Evolutionary conservation across 352 stramenopile species (phyloP), one percentile per base, ranked within the genome.

Genomic region (Blastocystis sp.): DNA sequence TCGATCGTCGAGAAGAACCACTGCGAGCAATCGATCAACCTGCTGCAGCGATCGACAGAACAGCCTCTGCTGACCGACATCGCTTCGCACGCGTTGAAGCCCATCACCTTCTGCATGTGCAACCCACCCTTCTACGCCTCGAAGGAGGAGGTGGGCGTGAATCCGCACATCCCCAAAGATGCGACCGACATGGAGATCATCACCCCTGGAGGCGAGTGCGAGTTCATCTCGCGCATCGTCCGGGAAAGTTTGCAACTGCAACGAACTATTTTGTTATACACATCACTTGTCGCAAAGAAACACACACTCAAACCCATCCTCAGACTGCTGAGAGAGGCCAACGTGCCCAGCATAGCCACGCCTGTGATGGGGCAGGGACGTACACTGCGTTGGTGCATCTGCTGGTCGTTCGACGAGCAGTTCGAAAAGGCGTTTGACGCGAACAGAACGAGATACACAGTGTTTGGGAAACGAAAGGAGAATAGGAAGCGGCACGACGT

Each of bases 111-210:
- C 43, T 87, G 29, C 34, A 87, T 87, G 53, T 87, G 76, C 34
- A 87, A 87, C n/a, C 76, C 76, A 59, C 76, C 76, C 26, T 87
- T 87, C 50, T 87, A 76, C n/a, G 39, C 34, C n/a, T 62, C 39
- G 39, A 11, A 20, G 11, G 76, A 87, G 13, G 76, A 87, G n/a
- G 54, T 87, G 15, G 34, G 62, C 29, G 39, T 18, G 18, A 87
- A 87, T 75, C 76, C 76, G 9, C 18, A 43, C n/a, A 50, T 29
- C 20, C 20, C 29, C 20, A 54, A 29, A 29, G 20, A 43, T 15
- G 15, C n/a, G 9, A 87, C 76, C 9, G 13, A 37, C 23, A 50
- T 0, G 11, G 76, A 87, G n/a, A 23, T 79, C 34, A 43, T 77
- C 9, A 70, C 47, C 15, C 29, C 23, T 23, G 76, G 76, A 68